These are phyloP conservation scores for Hordeum marinum DNA, from an alignment of 176 grass and related monocot genomes.

Conservation along the genomic window DNA sequence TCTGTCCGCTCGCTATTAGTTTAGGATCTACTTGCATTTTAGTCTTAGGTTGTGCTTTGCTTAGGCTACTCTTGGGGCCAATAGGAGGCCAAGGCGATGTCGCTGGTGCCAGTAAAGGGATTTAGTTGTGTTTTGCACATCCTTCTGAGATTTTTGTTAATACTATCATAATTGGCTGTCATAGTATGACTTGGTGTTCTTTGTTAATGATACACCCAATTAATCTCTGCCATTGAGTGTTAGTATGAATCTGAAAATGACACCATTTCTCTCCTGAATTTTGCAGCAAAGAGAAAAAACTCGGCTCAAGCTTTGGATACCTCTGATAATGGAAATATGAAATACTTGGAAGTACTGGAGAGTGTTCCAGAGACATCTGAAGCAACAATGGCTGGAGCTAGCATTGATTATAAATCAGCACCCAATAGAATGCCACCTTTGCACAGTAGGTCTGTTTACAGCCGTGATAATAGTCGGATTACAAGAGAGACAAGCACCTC, in stretches of 20 bases:
- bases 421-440: constrained; percentile 13
- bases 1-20: constrained; percentile 8
- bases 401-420: constrained; percentile 9
- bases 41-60: constrained; percentile 30
- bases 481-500: constrained; percentile 34
- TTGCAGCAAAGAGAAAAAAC: constrained; percentile 65
- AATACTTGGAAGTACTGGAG: constrained; percentile 69
- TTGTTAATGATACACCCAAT: constrained; percentile 4
- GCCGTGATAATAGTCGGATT: constrained; percentile 19
- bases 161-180: background rate
- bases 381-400: constrained; percentile 28
- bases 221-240: background rate
- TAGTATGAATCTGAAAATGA: background rate
- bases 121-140: constrained; percentile 8
- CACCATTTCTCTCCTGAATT: constrained; percentile 6
- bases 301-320: constrained; percentile 37
- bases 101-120: background rate
- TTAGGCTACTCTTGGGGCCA: constrained; percentile 10
- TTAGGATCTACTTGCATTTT: constrained; percentile 20
- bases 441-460: constrained; percentile 18
- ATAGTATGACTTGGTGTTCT: background rate
- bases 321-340: constrained; percentile 52
- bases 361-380: constrained; percentile 21
- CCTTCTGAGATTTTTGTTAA: constrained; percentile 6
- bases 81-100: background rate